Conservation (phyloP, 208 protist species). For the Histomonas meleagridis region DNA sequence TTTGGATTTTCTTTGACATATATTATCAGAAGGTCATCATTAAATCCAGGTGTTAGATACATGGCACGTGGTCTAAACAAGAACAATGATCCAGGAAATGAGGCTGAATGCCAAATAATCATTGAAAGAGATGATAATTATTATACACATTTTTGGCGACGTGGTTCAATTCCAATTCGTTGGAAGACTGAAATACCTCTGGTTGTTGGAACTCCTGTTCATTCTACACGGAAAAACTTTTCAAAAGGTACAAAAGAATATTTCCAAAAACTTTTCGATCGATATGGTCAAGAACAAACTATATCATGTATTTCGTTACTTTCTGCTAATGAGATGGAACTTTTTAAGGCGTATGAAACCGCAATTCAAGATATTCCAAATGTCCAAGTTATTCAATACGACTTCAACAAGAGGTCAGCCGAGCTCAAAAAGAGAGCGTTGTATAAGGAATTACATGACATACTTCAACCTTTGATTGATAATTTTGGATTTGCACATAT, state of each 20-base stretch:
- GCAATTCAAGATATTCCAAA: not conserved
- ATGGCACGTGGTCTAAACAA: not conserved
- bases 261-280: not conserved
- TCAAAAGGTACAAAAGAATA: not conserved
- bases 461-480: too few species aligned
- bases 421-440: too few species aligned
- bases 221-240: not conserved
- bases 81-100: not conserved
- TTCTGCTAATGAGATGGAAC: not conserved
- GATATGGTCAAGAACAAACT: not conserved
- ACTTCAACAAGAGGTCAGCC: too few species aligned
- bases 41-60: constrained; percentile 8
- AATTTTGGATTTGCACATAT: not conserved
- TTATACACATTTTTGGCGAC: not conserved
- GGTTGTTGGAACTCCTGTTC: not conserved
- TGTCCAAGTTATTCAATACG: not conserved
- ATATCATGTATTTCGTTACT: not conserved
- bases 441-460: too few species aligned
- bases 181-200: not conserved
- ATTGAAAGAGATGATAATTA: not conserved
- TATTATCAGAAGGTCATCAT: not conserved
- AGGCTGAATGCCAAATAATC: not conserved
- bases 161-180: not conserved
- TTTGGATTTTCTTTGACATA: not conserved
- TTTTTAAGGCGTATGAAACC: not conserved